phyloP scores from a whole-genome alignment of 23 red algal genomes.

The Chondrus crispus region DNA sequence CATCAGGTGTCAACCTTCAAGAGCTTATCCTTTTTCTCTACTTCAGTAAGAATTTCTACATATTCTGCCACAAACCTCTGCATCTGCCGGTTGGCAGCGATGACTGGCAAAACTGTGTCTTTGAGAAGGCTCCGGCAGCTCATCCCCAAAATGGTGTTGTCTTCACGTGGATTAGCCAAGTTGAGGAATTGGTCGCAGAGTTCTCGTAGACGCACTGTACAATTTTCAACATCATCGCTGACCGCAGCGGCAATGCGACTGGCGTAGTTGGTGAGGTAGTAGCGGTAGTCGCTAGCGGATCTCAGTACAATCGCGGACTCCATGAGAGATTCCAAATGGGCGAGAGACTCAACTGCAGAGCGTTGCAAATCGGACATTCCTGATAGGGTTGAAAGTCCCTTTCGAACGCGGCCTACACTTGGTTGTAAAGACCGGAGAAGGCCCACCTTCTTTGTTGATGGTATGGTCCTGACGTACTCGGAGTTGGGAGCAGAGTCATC shows the following conservation, averaged over 20 bases:
- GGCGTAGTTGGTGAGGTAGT: conserved; percentile 71
- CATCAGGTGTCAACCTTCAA: too few relatives aligned
- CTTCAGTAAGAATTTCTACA: conserved; percentile 33
- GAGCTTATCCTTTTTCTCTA: too few relatives aligned
- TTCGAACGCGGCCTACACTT: background rate
- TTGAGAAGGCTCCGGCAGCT: conserved; percentile 45
- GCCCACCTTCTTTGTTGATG: conserved; percentile 1
- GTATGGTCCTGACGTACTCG: conserved; percentile 41
- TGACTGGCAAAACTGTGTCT: conserved; percentile 60
- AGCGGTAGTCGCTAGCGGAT: conserved; percentile 58
- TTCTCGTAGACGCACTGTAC: conserved; percentile 61
- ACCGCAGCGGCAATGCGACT: conserved; percentile 47
- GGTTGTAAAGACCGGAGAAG: conserved; percentile 37
- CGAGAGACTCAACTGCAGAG: conserved; percentile 66
- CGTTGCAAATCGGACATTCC: conserved; percentile 66
- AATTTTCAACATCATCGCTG: conserved; percentile 62
- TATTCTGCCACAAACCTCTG: conserved; percentile 75
- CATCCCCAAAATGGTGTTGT: conserved; percentile 42
- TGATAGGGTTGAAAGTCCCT: conserved; percentile 29
- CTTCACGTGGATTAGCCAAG: background rate
- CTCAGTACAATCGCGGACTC: conserved; percentile 44
- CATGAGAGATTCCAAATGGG: conserved; percentile 78
- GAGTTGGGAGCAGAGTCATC: conserved; percentile 66
- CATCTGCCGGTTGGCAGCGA: conserved; percentile 59
- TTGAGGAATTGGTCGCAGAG: conserved; percentile 66